Evolutionary conservation across 768 basidiomycete genomes (phyloP).

Genomic region (Tulasnella sp.): DNA sequence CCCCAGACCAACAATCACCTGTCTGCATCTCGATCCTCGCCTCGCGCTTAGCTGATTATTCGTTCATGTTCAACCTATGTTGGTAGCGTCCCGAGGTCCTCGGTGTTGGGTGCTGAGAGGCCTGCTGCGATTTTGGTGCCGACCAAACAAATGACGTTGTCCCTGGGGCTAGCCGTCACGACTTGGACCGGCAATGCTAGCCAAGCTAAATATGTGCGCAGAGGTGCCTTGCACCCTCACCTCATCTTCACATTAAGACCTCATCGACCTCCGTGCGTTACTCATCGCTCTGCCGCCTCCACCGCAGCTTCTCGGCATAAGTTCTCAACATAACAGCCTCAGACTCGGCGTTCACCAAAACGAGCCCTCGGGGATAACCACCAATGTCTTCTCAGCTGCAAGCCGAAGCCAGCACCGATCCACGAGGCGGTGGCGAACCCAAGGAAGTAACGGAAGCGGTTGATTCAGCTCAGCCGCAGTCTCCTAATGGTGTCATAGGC

Average conservation of each 20-base stretch:
- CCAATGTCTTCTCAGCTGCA: background rate
- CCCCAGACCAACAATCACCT: no score
- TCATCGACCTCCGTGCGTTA: background rate
- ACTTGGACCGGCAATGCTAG: conserved; percentile 2
- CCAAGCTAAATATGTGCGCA: conserved; percentile 11
- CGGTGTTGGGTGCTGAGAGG: background rate
- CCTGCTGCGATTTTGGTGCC: background rate
- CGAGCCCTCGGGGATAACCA: background rate
- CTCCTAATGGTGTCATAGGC: background rate
- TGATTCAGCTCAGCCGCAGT: background rate
- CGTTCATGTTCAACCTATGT: no score
- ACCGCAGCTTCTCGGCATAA: background rate
- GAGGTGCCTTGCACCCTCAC: background rate
- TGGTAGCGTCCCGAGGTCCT: background rate
- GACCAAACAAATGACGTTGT: conserved; percentile 19
- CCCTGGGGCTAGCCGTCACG: background rate
- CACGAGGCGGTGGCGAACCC: background rate
- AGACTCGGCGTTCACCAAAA: background rate
- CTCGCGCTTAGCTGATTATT: no score
- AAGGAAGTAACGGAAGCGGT: background rate
- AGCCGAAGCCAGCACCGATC: background rate
- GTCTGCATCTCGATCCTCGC: no score
- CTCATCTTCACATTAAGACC: background rate
- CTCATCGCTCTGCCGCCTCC: background rate
- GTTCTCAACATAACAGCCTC: background rate